Conservation (phyloP, 768 basidiomycete genomes). For the Termitomyces bulborhizus region DNA sequence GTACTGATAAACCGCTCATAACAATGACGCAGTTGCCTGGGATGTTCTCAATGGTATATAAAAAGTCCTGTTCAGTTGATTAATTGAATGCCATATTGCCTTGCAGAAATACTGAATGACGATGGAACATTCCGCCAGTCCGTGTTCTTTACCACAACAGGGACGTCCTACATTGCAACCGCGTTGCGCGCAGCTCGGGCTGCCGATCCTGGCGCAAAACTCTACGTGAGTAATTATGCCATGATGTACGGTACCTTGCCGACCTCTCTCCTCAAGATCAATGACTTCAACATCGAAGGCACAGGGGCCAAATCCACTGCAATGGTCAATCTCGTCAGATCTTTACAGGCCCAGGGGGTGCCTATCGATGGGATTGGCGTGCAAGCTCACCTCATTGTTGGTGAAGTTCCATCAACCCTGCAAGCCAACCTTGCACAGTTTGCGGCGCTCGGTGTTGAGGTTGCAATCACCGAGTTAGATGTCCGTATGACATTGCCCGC, state of each 20-base stretch:
- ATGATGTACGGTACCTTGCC: neutral
- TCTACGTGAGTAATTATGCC: constrained; percentile 33
- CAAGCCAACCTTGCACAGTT: constrained; percentile 44
- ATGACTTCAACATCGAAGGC: constrained; percentile 36
- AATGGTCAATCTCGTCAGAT: constrained; percentile 45
- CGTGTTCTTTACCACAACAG: constrained; percentile 38
- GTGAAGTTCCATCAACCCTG: constrained; percentile 43
- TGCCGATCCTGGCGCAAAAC: constrained; percentile 50
- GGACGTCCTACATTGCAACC: constrained; percentile 30
- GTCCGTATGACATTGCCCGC: constrained; percentile 53
- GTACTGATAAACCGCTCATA: constrained; percentile 13
- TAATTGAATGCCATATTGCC: neutral
- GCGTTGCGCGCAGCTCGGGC: constrained; percentile 38
- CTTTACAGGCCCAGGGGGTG: constrained; percentile 37
- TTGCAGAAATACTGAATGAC: constrained; percentile 35
- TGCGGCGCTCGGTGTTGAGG: constrained; percentile 55
- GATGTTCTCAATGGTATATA: constrained; percentile 35
- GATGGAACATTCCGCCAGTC: constrained; percentile 37
- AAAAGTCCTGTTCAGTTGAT: too few species aligned
- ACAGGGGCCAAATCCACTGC: constrained; percentile 49
- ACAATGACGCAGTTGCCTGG: constrained; percentile 26
- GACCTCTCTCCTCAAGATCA: constrained; percentile 19
- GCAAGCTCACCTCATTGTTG: constrained; percentile 56
- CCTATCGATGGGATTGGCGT: constrained; percentile 61
- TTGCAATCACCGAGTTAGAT: constrained; percentile 66